A percentile compares a stretch with the other conserved stretches of the same genome.
These are phyloP conservation scores for Medicago ruthenica DNA, from an alignment of 306 rosid species.

Conservation along the genomic window DNA sequence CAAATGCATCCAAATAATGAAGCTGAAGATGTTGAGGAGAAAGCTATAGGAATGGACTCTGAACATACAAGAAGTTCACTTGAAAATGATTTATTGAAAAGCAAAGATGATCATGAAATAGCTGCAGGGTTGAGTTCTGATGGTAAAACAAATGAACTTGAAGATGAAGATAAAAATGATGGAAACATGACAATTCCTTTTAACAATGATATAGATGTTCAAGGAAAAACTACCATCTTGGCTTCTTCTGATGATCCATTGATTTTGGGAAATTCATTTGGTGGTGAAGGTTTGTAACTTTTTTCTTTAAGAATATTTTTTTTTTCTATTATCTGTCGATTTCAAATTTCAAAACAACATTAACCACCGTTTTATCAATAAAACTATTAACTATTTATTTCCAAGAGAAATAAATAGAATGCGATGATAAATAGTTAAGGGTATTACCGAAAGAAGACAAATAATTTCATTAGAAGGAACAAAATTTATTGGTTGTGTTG, in stretches of 20 bases:
- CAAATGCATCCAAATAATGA: conserved; percentile 40
- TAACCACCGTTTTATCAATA: no score
- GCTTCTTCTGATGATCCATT: conserved; percentile 27
- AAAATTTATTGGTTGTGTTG: no score
- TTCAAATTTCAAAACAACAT: background rate
- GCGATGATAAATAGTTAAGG: background rate
- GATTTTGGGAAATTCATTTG: conserved; percentile 26
- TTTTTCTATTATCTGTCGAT: background rate
- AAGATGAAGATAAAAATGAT: conserved; percentile 37
- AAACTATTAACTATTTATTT: no score
- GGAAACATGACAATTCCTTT: background rate
- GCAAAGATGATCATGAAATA: conserved; percentile 21
- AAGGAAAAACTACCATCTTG: conserved; percentile 26
- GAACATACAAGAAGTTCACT: conserved; percentile 6
- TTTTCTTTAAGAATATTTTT: background rate
- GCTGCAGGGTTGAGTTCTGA: conserved; percentile 3
- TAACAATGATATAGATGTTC: conserved; percentile 11
- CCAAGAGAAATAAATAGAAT: no score
- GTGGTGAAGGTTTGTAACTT: conserved; percentile 38
- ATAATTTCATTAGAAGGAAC: no score
- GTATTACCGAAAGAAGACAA: no score
- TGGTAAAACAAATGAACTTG: conserved; percentile 30
- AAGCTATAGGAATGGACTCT: background rate
- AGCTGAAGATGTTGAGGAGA: conserved; percentile 30
- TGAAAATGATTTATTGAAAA: background rate